Base-by-base conservation (phyloP, 2,329 filamentous ascomycete genomes). In the Aspergillus aculeatinus region DNA sequence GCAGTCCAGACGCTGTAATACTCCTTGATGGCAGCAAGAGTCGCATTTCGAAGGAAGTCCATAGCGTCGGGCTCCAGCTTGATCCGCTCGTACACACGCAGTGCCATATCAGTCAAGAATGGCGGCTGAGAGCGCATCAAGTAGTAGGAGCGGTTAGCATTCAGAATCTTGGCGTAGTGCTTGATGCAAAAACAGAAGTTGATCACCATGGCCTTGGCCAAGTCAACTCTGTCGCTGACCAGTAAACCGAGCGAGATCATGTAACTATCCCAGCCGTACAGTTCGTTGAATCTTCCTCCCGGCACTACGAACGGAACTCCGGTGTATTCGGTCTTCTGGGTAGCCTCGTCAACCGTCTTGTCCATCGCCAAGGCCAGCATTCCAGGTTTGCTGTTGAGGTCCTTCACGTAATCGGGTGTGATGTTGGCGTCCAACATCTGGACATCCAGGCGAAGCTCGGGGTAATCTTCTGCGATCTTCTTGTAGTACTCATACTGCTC, bases 211-310 rank as follows among this genome's bases (percentile, higher is more conserved):
- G 89, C 85, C 80, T 97, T 96, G 67, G 92, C 92, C 58, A 98
- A 80, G 70, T 97, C 87, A 23, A 92, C 87, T 60, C 91, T 88
- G 72, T 95, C 90, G 72, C 94, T 92, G 68, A 92, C 86, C 60
- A 98, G 81, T 60, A 99, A 83, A 19, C 95, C 95, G 3, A 98
- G 82, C 5, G 94, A 95, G 75, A 94, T 91, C 92, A 99, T 98
- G 81, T 98, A 99, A 74, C 92, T 97, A 77, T 99, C 95, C 95
- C 95, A 99, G 51, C 94, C 94, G 74, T 99, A 99, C 23, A 99
- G 79, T 76, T 99, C 95, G 77, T 99, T 99, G 87, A 99, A 99
- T 31, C 95, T 87, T 25, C 95, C 95, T 61, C 95, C 95, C 0
- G 95, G 95, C 3, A 99, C 95, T n/a, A 98, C 92, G 69, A 98